Evolutionary conservation across 176 grass and related monocot species (phyloP), one percentile per base, ranked within the genome.

Genomic region (Oryza meridionalis): DNA sequence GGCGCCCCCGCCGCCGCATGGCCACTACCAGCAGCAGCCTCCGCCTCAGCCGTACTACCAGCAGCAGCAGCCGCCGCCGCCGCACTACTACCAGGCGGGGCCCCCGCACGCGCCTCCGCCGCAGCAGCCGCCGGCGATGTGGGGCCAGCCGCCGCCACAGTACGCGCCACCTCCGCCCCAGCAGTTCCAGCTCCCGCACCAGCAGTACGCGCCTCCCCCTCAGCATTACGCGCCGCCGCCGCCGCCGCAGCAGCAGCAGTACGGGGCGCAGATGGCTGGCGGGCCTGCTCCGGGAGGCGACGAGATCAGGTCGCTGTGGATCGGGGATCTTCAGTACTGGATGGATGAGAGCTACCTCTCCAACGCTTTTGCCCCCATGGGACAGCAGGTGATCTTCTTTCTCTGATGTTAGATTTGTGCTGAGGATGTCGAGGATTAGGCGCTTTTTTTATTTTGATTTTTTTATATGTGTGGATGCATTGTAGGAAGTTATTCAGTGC

Each of bases 251-350:
- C 37, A 89, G 33, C 33, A 35, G 33, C 86, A 89, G 46, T 83
- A 87, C 66, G 79, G 85, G 19, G 38, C 76, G 69, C 86, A 77
- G 29, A 47, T 82, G 72, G 42, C 35, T 5, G 45, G 81, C 31
- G 38, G 64, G 50, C 61, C 63, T 2, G 43, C 79, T 24, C 75
- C 84, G 0, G 80, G 72, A 15, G 55, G 69, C 10, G 88, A 90
- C 33, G 95, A 97, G 80, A 79, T 97, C 84, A 91, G 85, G 69
- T 83, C 95, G 3, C 82, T 97, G 69, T 97, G 95, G 95, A 91
- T 97, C 27, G 92, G 95, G 45, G 95, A 97, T 86, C 84, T 97
- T 53, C 92, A 93, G 84, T 90, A 92, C 66, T 97, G 95, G 95
- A 94, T 97, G 90, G 95, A 97, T 9, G 95, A 97, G 78, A 69